Base-by-base conservation (phyloP, 371 early-diverging fungal genomes). In the Mortierella sp. region DNA sequence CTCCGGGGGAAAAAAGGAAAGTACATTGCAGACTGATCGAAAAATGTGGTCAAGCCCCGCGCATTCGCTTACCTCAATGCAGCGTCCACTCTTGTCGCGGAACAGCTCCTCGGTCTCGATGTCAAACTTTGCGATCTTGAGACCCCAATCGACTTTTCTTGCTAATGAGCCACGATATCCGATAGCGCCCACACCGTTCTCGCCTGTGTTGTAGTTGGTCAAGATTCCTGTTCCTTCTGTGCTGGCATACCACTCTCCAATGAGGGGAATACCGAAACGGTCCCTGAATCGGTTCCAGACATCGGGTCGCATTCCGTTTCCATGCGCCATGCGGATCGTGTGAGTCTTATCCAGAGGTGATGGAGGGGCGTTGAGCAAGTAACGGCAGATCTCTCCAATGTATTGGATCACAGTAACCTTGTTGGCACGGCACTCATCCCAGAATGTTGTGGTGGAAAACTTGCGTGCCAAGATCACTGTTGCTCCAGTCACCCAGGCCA, bases 311-410 rank as follows among this genome's bases (percentile, higher is more conserved):
- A 92, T 85, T 8, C 92, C 92, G 64, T 92, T 92, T 31, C 92
- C 92, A 55, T 89, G 85, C 17, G 84, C 85, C 46, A 88, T 76
- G 9, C 88, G 84, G 37, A 89, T 80, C 5, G 67, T 59, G 56
- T 87, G 83, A 19, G 78, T 65, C 46, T 80, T 81, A 54, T 91
- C 91, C 27, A 76, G 29, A 4, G 86, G 80, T 14, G 76, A 67
- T 0, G 80, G 69, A 6, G 89, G 87, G 21, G 81, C 83, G 45
- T 80, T 77, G 24, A 87, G 67, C 39, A 92, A 74, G 67, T 90
- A 92, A 44, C 91, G 79, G 63, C 89, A 88, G 25, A 92, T 86
- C 68, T 92, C 92, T 24, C 92, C 92, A 71, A 91, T 88, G 61
- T 91, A 89, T 72, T 84, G 79, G 31, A 79, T 73, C 17, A 69